A percentile compares a stretch with the other conserved stretches of the same genome.
These are phyloP conservation scores for Achaetomiella virescens DNA, from an alignment of 495 filamentous ascomycete species.

Conservation along the genomic window DNA sequence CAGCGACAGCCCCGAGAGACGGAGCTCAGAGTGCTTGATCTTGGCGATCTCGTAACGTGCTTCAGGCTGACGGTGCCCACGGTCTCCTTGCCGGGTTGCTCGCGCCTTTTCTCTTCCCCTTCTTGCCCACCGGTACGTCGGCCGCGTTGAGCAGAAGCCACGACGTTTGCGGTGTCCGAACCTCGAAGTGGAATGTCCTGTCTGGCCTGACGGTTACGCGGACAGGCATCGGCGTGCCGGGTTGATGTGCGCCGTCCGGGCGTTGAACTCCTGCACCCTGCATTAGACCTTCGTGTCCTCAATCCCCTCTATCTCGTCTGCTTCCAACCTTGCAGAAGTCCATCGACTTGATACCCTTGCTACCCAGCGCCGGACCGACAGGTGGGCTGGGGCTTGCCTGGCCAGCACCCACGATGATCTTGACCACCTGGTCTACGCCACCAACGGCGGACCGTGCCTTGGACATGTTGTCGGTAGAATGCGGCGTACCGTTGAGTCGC, in stretches of 20 bases:
- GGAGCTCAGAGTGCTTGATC: conserved; percentile 82
- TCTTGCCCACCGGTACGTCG: conserved; percentile 60
- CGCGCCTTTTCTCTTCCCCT: conserved; percentile 72
- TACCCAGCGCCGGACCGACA: conserved; percentile 92
- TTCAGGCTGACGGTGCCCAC: conserved; percentile 84
- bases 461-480: conserved; percentile 58
- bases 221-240: conserved; percentile 82
- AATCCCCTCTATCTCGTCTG: neutral
- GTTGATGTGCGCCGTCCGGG: conserved; percentile 77
- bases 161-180: conserved; percentile 87
- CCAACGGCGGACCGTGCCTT: conserved; percentile 58
- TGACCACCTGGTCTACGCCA: conserved; percentile 74
- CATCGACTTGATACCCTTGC: conserved; percentile 98
- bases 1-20: conserved; percentile 72
- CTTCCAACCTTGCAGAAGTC: conserved; percentile 92
- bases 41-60: conserved; percentile 98
- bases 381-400: conserved; percentile 95
- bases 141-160: conserved; percentile 84
- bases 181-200: conserved; percentile 85
- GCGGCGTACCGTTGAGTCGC: neutral
- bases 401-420: conserved; percentile 96
- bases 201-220: conserved; percentile 89
- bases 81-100: conserved; percentile 67
- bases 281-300: neutral
- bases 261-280: conserved; percentile 83